phyloP scores from a whole-genome alignment of 148 eudicot genomes.

The Gaultheria prostrata region DNA sequence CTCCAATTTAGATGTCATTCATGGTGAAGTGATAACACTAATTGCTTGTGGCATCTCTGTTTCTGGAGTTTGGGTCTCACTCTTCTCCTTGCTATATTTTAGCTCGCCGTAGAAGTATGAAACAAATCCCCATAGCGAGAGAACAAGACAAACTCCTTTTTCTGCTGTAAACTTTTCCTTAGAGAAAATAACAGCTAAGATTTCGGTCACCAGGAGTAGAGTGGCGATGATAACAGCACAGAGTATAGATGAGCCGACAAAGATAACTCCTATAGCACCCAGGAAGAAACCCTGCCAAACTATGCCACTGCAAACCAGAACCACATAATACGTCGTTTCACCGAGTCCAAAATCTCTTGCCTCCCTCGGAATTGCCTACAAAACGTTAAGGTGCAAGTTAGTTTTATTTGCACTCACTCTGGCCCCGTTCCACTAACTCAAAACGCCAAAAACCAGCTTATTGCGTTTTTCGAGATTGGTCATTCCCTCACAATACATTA shows the following conservation, averaged over 20 bases:
- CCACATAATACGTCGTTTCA: conserved; percentile 23
- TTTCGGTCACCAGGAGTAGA: conserved; percentile 37
- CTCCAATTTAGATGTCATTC: background rate
- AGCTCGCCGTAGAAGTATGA: conserved; percentile 51
- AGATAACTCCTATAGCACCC: conserved; percentile 47
- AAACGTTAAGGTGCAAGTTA: background rate
- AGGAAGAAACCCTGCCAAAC: conserved; percentile 53
- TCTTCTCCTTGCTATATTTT: conserved; percentile 10
- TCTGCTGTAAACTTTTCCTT: conserved; percentile 43
- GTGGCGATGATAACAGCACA: conserved; percentile 43
- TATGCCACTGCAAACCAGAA: conserved; percentile 33
- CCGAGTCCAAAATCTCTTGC: conserved; percentile 36
- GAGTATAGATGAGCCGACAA: conserved; percentile 43
- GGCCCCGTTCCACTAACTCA: too few relatives aligned
- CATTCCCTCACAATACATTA: too few relatives aligned
- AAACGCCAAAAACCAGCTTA: too few relatives aligned
- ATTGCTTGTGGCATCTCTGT: background rate
- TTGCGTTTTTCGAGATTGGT: too few relatives aligned
- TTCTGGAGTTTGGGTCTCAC: background rate
- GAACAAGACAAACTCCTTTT: conserved; percentile 44
- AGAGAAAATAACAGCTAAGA: conserved; percentile 41
- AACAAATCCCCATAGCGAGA: conserved; percentile 53
- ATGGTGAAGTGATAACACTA: background rate
- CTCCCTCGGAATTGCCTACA: conserved; percentile 40
- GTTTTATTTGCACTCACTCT: background rate